These are phyloP conservation scores for Lichina pygmaea DNA, from an alignment of 495 filamentous ascomycete species.

Conservation along the genomic window DNA sequence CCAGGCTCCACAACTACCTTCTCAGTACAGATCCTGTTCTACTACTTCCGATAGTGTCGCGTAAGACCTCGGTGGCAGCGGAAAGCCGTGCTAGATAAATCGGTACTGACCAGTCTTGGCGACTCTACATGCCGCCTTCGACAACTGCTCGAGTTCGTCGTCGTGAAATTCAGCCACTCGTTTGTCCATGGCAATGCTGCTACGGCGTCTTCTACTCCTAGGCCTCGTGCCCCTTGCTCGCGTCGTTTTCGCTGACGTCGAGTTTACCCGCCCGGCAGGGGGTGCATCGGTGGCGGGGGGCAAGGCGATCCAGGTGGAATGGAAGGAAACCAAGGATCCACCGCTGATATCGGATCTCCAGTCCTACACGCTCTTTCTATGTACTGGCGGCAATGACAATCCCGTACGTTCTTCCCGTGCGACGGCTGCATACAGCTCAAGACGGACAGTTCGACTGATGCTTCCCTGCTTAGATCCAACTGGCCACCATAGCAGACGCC, in stretches of 20 bases:
- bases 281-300: conserved; percentile 20
- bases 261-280: conserved; percentile 24
- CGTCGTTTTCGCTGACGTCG: conserved; percentile 24
- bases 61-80: too few relatives aligned
- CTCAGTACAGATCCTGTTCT: too few relatives aligned
- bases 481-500: conserved; percentile 13
- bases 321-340: conserved; percentile 26
- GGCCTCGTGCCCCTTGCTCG: conserved; percentile 12
- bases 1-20: too few relatives aligned
- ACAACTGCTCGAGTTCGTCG: too few relatives aligned
- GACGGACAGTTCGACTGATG: background rate
- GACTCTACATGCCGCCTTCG: too few relatives aligned
- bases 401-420: conserved; percentile 6
- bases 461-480: conserved; percentile 13
- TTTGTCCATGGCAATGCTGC: background rate
- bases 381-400: conserved; percentile 30
- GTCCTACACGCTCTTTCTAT: conserved; percentile 33
- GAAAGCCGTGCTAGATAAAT: too few relatives aligned
- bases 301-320: conserved; percentile 23
- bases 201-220: background rate
- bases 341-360: conserved; percentile 23
- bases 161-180: background rate
- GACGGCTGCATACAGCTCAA: conserved; percentile 2
- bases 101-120: too few relatives aligned
- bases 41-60: too few relatives aligned